Percentiles rank a stretch among this genome's conserved stretches.
Conservation (phyloP, 2,329 filamentous ascomycete genomes). For the Pseudogymnoascus sp. region DNA sequence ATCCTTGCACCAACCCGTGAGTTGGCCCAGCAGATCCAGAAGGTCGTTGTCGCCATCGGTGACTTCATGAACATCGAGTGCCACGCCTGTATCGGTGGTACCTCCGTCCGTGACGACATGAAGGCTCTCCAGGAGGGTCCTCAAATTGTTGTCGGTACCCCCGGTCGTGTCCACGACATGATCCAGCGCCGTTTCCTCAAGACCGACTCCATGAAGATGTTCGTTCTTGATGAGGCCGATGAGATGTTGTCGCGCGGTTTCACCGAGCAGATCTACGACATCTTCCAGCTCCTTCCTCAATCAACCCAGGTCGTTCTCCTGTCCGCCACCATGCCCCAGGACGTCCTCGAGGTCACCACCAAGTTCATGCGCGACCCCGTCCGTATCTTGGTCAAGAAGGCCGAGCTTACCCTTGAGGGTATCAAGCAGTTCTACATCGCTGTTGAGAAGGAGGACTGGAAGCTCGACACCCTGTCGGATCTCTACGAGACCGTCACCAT, state of each 20-base stretch:
- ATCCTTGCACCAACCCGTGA: conserved; percentile 97
- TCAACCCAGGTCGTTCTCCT: conserved; percentile 97
- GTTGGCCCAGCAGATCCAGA: conserved; percentile 98
- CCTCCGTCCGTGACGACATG: conserved; percentile 97
- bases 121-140: conserved; percentile 92
- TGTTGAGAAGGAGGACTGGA: conserved; percentile 99
- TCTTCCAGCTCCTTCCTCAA: conserved; percentile 97
- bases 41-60: conserved; percentile 95
- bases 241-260: conserved; percentile 99
- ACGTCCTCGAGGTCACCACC: conserved; percentile 97
- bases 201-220: conserved; percentile 99
- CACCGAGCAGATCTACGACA: conserved; percentile 99
- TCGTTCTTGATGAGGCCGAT: conserved; percentile 98
- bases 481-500: conserved; percentile 99
- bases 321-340: conserved; percentile 97
- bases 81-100: conserved; percentile 98
- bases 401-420: conserved; percentile 98
- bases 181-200: conserved; percentile 96
- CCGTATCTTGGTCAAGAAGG: conserved; percentile 99
- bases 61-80: conserved; percentile 99
- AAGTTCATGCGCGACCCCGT: conserved; percentile 99
- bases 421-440: conserved; percentile 99
- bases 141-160: conserved; percentile 95
- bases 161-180: conserved; percentile 98
- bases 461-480: conserved; percentile 97